A percentile compares a stretch with the other conserved stretches of the same genome.
These are phyloP conservation scores for Acarospora socialis DNA, from an alignment of 2,329 filamentous ascomycete genomes.

Conservation along the genomic window DNA sequence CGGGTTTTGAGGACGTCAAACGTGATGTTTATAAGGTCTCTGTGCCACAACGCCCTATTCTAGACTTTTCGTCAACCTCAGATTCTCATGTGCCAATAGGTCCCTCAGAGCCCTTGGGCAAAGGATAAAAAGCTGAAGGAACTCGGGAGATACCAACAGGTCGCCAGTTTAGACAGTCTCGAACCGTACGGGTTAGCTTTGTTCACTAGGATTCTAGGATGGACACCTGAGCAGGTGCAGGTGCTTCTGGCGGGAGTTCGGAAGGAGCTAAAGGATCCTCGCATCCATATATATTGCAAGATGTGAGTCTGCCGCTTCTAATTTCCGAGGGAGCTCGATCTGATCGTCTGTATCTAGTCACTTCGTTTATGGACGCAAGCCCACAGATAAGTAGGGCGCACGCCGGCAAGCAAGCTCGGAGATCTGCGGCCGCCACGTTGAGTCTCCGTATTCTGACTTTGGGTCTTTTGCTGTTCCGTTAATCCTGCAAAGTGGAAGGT, in stretches of 20 bases:
- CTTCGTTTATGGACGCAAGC: too few relatives aligned
- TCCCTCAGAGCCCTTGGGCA: slow-evolving; percentile 40
- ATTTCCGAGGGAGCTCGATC: too few relatives aligned
- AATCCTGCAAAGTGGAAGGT: too few relatives aligned
- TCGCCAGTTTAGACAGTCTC: slow-evolving; percentile 22
- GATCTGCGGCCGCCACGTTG: too few relatives aligned
- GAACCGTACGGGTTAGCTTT: slow-evolving; percentile 20
- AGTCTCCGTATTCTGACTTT: too few relatives aligned
- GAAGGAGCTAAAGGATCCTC: slow-evolving; percentile 6
- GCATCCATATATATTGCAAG: slow-evolving; percentile 15
- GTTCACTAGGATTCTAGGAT: slow-evolving; percentile 9
- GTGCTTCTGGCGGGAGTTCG: slow-evolving; percentile 8
- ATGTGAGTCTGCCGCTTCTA: too few relatives aligned
- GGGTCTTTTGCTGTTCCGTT: too few relatives aligned
- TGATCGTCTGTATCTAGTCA: too few relatives aligned
- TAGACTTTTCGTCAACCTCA: not conserved
- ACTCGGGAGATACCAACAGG: slow-evolving; percentile 16
- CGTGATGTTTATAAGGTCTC: not conserved
- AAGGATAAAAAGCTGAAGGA: too few relatives aligned
- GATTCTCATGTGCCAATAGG: too few relatives aligned
- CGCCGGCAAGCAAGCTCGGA: too few relatives aligned
- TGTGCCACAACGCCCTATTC: not conserved
- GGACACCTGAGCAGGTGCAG: slow-evolving; percentile 9
- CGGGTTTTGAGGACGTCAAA: slow-evolving; percentile 17
- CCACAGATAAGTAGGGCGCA: too few relatives aligned